Conservation (phyloP, 2,329 filamentous ascomycete genomes). For the Monosporascus sp. region DNA sequence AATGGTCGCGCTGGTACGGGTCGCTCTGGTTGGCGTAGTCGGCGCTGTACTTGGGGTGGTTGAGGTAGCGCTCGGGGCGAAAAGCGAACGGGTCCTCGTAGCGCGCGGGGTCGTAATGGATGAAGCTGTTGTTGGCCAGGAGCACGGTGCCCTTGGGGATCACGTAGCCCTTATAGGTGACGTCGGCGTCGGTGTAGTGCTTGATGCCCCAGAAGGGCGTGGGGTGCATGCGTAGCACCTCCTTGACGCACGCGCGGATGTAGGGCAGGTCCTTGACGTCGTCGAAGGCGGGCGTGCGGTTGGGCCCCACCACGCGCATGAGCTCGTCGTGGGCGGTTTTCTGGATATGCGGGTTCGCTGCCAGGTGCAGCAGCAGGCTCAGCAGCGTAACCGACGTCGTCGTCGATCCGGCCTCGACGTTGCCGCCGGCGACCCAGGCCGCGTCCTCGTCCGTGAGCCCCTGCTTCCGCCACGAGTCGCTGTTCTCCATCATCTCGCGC, state of each 20-base stretch:
- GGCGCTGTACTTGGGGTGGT: conserved; percentile 7
- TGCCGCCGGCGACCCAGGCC: conserved; percentile 19
- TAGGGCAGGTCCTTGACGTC: conserved; percentile 27
- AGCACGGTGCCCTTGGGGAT: conserved; percentile 41
- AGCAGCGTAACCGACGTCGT: conserved; percentile 32
- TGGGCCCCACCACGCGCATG: conserved; percentile 29
- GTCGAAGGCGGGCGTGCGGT: conserved; percentile 22
- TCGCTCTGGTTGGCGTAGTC: conserved; percentile 20
- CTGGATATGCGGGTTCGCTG: conserved; percentile 22
- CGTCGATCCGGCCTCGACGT: conserved; percentile 33
- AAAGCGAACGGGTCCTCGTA: conserved; percentile 13
- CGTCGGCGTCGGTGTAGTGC: conserved; percentile 38
- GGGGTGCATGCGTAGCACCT: conserved; percentile 20
- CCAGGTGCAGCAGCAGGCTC: conserved; percentile 16
- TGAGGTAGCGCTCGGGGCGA: conserved; percentile 12
- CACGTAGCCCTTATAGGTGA: conserved; percentile 36
- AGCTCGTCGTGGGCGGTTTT: conserved; percentile 36
- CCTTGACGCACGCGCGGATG: conserved; percentile 26
- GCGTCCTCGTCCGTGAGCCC: conserved; percentile 19
- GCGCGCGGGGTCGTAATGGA: conserved; percentile 15
- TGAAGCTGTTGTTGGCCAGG: conserved; percentile 24
- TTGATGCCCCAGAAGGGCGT: conserved; percentile 28
- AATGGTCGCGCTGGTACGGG: conserved; percentile 31
- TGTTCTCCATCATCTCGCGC: conserved; percentile 15
- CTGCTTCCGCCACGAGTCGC: conserved; percentile 12